These are phyloP conservation scores for Globisporangium sylvaticum DNA, from an alignment of 352 stramenopile genomes.

Conservation along the genomic window DNA sequence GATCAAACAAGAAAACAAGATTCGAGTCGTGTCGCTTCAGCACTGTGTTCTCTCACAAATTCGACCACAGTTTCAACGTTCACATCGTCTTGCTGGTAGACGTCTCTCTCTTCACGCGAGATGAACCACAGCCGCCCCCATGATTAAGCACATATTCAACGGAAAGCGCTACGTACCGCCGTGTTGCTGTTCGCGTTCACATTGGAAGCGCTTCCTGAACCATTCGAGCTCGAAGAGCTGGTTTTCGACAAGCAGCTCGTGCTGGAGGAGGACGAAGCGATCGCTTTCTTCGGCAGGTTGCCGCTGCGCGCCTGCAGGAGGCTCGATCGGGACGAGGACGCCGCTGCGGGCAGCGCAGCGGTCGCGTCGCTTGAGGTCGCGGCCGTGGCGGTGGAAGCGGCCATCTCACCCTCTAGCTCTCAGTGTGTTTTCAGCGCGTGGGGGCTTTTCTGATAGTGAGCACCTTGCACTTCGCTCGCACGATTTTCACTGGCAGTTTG, in stretches of 20 bases:
- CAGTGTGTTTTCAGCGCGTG: not conserved
- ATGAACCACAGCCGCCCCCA: not conserved
- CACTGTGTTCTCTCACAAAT: not conserved
- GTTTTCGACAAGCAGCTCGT: constrained; percentile 3
- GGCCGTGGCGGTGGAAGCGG: constrained; percentile 2
- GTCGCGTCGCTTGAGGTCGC: not conserved
- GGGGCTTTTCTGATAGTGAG: constrained; percentile 7
- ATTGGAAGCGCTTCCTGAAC: constrained; percentile 3
- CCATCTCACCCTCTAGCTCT: not conserved
- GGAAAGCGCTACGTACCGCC: constrained; percentile 5
- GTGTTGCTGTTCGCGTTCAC: constrained; percentile 24
- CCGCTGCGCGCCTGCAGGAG: constrained; percentile 13
- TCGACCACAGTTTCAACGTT: not conserved
- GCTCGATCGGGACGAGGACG: not conserved
- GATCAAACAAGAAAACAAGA: not conserved
- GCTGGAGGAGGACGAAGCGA: constrained; percentile 13
- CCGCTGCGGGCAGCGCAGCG: not conserved
- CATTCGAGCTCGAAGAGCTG: constrained; percentile 12
- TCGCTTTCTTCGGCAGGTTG: constrained; percentile 34
- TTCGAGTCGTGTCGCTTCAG: not conserved
- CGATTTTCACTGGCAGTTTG: constrained; percentile 3
- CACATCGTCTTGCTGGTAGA: not conserved
- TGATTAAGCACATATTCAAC: not conserved
- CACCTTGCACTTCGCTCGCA: not conserved
- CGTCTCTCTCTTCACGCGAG: not conserved